Conservation (phyloP, 2,329 filamentous ascomycete genomes). For the Xylariomycetidae sp. region DNA sequence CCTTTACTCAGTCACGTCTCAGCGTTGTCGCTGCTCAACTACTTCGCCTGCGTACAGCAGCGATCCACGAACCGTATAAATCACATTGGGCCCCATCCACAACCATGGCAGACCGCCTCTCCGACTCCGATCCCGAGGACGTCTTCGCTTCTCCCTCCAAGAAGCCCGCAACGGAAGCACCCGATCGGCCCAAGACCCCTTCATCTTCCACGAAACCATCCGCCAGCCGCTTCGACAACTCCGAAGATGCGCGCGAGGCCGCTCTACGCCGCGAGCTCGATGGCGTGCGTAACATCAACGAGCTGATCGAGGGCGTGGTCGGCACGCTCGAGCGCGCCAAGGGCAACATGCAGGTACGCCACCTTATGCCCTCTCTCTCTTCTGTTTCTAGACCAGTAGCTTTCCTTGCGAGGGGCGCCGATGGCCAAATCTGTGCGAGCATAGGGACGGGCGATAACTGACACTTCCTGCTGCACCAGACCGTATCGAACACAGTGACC, state of each 20-base stretch:
- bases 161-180: slow-evolving; percentile 21
- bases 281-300: slow-evolving; percentile 79
- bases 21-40: no score
- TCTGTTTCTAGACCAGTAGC: no score
- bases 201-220: slow-evolving; percentile 42
- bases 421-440: no score
- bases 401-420: no score
- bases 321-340: slow-evolving; percentile 65
- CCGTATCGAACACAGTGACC: slow-evolving; percentile 76
- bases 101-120: slow-evolving; percentile 38
- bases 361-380: neutral
- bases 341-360: slow-evolving; percentile 67
- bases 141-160: slow-evolving; percentile 39
- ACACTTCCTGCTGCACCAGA: no score
- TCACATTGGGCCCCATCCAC: neutral
- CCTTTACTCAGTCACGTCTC: no score
- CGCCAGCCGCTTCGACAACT: slow-evolving; percentile 34
- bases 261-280: slow-evolving; percentile 73
- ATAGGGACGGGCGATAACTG: no score
- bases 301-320: slow-evolving; percentile 74
- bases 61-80: no score
- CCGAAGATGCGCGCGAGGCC: slow-evolving; percentile 64
- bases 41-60: no score
- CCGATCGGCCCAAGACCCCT: slow-evolving; percentile 35
- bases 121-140: slow-evolving; percentile 42